Evolutionary conservation across 805 yeast genomes (phyloP), one percentile per base, ranked within the genome.

Genomic region (Yarrowia sp.): DNA sequence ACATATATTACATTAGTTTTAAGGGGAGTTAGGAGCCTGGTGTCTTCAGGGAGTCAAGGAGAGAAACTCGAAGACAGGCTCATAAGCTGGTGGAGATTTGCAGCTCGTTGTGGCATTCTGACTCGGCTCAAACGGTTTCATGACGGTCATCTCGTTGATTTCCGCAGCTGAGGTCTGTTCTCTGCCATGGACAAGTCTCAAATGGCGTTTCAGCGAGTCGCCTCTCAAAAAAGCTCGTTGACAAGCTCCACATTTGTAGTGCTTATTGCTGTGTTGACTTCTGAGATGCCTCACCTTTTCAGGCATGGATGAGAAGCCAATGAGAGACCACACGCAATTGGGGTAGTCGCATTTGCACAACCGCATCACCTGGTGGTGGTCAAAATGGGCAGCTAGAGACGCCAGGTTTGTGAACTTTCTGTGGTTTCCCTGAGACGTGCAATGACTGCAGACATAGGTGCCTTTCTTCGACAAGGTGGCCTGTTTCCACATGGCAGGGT

Each of bases 391-490:
- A 2, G 65, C 65, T 15, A 59, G 52, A 2, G 49, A 40, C 2
- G 65, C 65, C 22, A 55, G 36, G 15, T 42, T 55, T 35, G 36
- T 22, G 22, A 55, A 55, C 61, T 41, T 40, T 3, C 35, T 5
- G 19, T 15, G 35, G 19, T 40, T 40, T 16, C 61, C 61, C 15
- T 19, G 52, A 2, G 41, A 19, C 4, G 65, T 59, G 42, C 65
- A 59, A 16, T 59, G 65, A 26, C 52, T 59, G 35, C 65, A 59
- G 15, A 59, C 65, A n/a, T 59, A 59, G 50, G 45, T 45, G n/a
- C 65, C 65, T n/a, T 59, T 59, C 16, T 59, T 59, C n/a, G 65
- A 35, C 8, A 43, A 16, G 10, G 36, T 59, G 1, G 65, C 65
- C 42, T 59, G 65, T 3, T n/a, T 11, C 65, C 65, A 59, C 52